phyloP scores from a whole-genome alignment of 2,329 filamentous ascomycete genomes.

The Fusarium sambucinum region DNA sequence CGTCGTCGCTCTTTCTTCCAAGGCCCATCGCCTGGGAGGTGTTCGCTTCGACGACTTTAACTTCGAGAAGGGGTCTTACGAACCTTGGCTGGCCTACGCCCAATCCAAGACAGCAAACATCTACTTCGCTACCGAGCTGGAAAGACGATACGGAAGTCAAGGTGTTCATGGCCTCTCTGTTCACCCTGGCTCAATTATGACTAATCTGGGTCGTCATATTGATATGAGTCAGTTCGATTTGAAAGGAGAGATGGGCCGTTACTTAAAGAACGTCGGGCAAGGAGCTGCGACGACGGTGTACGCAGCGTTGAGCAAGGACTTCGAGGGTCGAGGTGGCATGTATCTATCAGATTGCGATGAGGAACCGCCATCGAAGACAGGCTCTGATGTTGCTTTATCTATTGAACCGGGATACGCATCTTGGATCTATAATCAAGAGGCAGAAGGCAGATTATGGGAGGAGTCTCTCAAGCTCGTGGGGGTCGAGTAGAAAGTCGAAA shows the following conservation, averaged over 20 bases:
- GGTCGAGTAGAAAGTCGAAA: not conserved
- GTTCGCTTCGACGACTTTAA: constrained; percentile 35
- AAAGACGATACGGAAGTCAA: constrained; percentile 14
- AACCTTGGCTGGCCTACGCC: constrained; percentile 32
- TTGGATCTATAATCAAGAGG: constrained; percentile 11
- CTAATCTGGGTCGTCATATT: constrained; percentile 9
- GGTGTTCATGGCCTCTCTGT: constrained; percentile 32
- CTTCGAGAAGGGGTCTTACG: constrained; percentile 23
- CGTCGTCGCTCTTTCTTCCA: constrained; percentile 60
- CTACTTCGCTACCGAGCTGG: constrained; percentile 40
- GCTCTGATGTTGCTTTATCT: not conserved
- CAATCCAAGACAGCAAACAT: constrained; percentile 40
- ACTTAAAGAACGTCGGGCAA: not conserved
- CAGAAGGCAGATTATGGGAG: not conserved
- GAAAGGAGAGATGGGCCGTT: not conserved
- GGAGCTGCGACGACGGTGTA: constrained; percentile 20
- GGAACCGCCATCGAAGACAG: not conserved
- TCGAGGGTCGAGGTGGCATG: constrained; percentile 18
- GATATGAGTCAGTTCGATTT: not conserved
- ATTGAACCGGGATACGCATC: constrained; percentile 1
- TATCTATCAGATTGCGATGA: constrained; percentile 13
- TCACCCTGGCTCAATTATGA: constrained; percentile 24
- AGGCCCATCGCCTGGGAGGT: constrained; percentile 51
- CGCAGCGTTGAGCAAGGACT: not conserved
- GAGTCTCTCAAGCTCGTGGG: constrained; percentile 3